phyloP scores from a whole-genome alignment of 768 basidiomycete genomes.

The Agrocybe praecox region DNA sequence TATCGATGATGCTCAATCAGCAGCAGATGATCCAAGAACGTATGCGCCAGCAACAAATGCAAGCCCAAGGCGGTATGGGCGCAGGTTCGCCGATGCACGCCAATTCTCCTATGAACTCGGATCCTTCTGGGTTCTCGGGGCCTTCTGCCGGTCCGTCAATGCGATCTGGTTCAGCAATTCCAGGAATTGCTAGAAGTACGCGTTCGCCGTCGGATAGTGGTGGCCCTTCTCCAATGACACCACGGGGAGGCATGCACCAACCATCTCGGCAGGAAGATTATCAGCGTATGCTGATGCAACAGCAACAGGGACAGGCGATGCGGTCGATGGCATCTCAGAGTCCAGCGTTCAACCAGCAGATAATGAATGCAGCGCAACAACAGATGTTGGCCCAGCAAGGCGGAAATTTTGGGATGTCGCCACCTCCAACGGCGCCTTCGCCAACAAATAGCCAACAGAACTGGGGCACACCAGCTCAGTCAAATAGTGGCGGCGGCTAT shows the following conservation, averaged over 20 bases:
- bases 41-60: conserved; percentile 43
- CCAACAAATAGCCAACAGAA: conserved; percentile 32
- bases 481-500: conserved; percentile 27
- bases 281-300: conserved; percentile 54
- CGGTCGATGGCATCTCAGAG: conserved; percentile 36
- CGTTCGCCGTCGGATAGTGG: conserved; percentile 74
- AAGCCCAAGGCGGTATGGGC: conserved; percentile 25
- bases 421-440: conserved; percentile 40
- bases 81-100: conserved; percentile 41
- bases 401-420: conserved; percentile 41
- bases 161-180: conserved; percentile 45
- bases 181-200: conserved; percentile 74
- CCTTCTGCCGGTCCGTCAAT: conserved; percentile 19
- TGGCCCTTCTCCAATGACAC: conserved; percentile 48
- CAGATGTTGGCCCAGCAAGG: conserved; percentile 26
- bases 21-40: conserved; percentile 37
- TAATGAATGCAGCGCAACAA: conserved; percentile 21
- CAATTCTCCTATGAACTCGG: conserved; percentile 46
- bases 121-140: conserved; percentile 27
- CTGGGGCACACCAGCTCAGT: conserved; percentile 28
- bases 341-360: conserved; percentile 39
- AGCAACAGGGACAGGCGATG: conserved; percentile 40
- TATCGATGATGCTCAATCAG: conserved; percentile 33
- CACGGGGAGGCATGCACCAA: conserved; percentile 35
- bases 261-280: conserved; percentile 55